Percentiles rank a stretch among this genome's conserved stretches.
Conservation (phyloP, 768 basidiomycete genomes). For the Suillus hirtellus region DNA sequence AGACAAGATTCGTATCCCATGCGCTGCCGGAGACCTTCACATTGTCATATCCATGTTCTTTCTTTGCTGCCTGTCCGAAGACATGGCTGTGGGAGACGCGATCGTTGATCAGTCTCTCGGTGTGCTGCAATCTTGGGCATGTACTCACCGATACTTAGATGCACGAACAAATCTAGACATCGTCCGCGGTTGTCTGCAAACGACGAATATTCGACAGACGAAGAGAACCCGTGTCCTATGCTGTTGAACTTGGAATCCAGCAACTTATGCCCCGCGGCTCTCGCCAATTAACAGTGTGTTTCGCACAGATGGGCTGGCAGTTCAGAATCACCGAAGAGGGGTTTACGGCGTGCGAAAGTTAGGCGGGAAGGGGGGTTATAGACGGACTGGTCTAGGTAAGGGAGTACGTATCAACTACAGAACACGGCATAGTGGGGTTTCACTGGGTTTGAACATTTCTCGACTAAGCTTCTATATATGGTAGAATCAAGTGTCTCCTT, state of each 20-base stretch:
- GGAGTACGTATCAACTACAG: too few species aligned
- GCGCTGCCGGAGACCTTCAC: conserved; percentile 86
- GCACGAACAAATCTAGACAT: conserved; percentile 89
- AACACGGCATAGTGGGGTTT: too few species aligned
- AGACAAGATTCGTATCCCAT: conserved; percentile 94
- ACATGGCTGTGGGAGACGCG: conserved; percentile 63
- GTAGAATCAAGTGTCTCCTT: too few species aligned
- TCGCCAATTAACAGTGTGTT: neutral
- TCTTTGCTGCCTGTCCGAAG: conserved; percentile 86
- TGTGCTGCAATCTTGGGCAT: conserved; percentile 7
- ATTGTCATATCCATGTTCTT: conserved; percentile 79
- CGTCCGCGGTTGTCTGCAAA: conserved; percentile 8
- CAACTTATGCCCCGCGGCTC: conserved; percentile 1
- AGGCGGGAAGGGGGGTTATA: too few species aligned
- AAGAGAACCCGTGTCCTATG: neutral
- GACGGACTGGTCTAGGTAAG: too few species aligned
- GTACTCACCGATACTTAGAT: conserved; percentile 79
- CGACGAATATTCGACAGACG: neutral
- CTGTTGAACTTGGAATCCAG: neutral
- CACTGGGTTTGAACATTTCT: too few species aligned
- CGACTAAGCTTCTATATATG: too few species aligned
- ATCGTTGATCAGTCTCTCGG: conserved; percentile 14
- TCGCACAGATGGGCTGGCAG: neutral
- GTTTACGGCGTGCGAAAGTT: neutral
- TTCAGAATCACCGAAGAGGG: neutral